Base-by-base conservation (phyloP, 805 yeast genomes). In the Lipomyces starkeyi region DNA sequence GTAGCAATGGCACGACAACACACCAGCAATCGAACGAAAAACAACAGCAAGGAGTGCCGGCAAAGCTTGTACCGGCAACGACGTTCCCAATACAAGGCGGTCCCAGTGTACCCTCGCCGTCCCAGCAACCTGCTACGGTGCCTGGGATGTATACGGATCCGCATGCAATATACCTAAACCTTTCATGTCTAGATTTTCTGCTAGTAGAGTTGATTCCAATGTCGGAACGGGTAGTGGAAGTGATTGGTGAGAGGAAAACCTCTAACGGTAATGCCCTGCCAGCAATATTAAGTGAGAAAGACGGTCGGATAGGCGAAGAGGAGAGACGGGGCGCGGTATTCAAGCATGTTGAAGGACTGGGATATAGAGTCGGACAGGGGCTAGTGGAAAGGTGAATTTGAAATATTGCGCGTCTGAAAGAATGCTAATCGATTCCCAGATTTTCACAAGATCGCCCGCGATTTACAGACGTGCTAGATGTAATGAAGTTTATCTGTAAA, bases 401-500 rank as follows among this genome's bases (percentile, higher is more conserved):
- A 13, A 25, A 25, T 2, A 35, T 25, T 13, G 27, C 27, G 8
- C 7, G 14, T 71, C 81, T 37, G 40, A 54, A 14, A 11, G 20
- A 22, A 14, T 22, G 62, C 53, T 52, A 17, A 53, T 54, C 17
- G 6, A 3, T 6, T 25, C n/a, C 11, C 59, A 69, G 73, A 52
- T 74, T 77, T 63, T 78, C 83, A 34, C 75, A 82, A 74, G 74
- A 80, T 76, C 74, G 84, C 76, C 72, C 80, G 61, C 75, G 86
- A 77, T 78, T 88, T 75, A 82, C 81, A 25, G 93, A 91, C 69
- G 83, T 90, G 13, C 79, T 94, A 52, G 93, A 91, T 71, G 85
- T 94, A 53, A 91, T 95, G 91, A 94, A 94, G 79, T 93, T 91
- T 77, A 86, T 95, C 4, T 93, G 98, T 77, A 85, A 97, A 58